A percentile compares a stretch with the other conserved stretches of the same genome.
Evolutionary conservation across 2,329 filamentous ascomycete genomes (phyloP).

Genomic region (Pezicula neosporulosa): DNA sequence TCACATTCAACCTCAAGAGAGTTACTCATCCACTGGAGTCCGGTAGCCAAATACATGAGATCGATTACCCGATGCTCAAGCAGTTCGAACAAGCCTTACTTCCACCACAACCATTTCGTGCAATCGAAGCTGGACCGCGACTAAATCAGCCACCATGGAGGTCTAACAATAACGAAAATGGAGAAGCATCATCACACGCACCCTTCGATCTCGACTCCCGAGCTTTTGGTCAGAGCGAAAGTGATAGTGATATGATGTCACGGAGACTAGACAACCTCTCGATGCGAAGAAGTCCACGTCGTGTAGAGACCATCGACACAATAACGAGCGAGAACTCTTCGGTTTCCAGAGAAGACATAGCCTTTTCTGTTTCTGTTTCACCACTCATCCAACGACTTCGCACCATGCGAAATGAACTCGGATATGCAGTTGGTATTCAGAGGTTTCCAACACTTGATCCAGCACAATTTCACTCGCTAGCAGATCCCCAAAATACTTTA

Average conservation of each 20-base stretch:
- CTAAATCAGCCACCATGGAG: conserved; percentile 10
- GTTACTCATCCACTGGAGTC: conserved; percentile 17
- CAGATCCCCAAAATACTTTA: conserved; percentile 11
- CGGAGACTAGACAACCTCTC: conserved; percentile 18
- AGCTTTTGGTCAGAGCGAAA: no score
- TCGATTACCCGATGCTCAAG: conserved; percentile 19
- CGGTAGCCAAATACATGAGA: conserved; percentile 8
- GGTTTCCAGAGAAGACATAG: neutral
- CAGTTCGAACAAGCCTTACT: conserved; percentile 19
- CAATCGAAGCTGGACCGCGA: conserved; percentile 4
- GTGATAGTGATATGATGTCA: conserved; percentile 1
- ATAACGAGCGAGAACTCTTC: conserved; percentile 1
- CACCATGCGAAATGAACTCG: conserved; percentile 14
- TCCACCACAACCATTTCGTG: conserved; percentile 13
- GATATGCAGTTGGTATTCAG: conserved; percentile 13
- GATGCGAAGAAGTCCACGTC: conserved; percentile 6
- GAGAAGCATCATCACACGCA: no score
- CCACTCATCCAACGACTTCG: conserved; percentile 12
- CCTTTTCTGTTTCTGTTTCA: neutral
- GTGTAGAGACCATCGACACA: conserved; percentile 14
- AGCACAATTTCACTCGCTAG: neutral
- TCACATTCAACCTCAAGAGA: conserved; percentile 17
- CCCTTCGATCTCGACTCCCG: no score
- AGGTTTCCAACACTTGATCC: neutral
- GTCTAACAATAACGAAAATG: no score